Base-by-base conservation (phyloP, 2,329 filamentous ascomycete genomes). In the Tolypocladium cylindrosporum region DNA sequence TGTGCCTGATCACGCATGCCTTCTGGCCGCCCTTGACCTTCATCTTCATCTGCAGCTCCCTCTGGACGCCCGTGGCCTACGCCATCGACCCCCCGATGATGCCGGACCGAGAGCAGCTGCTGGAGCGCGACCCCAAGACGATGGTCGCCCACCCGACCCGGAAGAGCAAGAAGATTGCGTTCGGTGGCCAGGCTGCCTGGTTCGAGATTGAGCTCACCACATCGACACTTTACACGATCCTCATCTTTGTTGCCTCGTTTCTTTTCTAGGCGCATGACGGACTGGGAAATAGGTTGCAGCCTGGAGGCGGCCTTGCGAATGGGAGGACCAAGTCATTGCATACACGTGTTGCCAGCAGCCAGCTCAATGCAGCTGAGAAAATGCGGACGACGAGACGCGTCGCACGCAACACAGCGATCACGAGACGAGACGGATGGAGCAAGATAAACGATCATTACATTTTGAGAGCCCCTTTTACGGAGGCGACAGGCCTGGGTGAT, bases 21-120 rank as follows among this genome's bases (percentile, higher is more conserved):
- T 81, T 80, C 70, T 86, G 83, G 83, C 82, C 82, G 7, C 83
- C 83, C 0, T 64, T 85, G 50, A 79, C 81, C 0, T 85, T 82
- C 70, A 64, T 84, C 50, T 79, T 81, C 65, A 75, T 80, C 54
- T 78, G 77, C 72, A 77, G 73, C 55, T 79, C 79, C 1, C 71
- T 82, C 34, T 84, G 81, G 80, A 82, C 77, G 0, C 84, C 84
- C 0, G 75, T 87, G 52, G 74, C 75, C 1, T 87, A 87, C 65
- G 81, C 82, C 31, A 79, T 86, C 57, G 79, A 80, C 61, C 84
- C 84, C 0, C 84, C 84, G 0, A 70, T 66, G 3, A 78, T 84
- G 72, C 81, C 82, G 0, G 79, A 83, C 39, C 77, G 84, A 19
- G 79, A 85, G 65, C 75, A 82, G 7, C 69, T 87, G 16, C 71